A percentile compares a stretch with the other conserved stretches of the same genome.
These are phyloP conservation scores for Backusella westeae DNA, from an alignment of 192 early-diverging fungal species.

Conservation along the genomic window DNA sequence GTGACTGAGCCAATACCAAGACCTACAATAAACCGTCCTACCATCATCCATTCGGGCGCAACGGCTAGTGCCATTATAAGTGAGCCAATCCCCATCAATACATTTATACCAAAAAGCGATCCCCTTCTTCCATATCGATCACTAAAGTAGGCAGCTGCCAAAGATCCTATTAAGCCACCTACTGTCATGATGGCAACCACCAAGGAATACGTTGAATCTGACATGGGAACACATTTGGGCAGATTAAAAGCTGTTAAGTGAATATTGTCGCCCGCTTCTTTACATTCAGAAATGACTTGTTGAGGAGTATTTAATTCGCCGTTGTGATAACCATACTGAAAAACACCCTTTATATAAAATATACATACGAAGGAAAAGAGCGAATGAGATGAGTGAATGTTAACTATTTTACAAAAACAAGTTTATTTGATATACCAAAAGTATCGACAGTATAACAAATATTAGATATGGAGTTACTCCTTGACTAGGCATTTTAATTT, in stretches of 20 bases:
- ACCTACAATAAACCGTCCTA: conserved; percentile 75
- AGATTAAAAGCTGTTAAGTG: conserved; percentile 25
- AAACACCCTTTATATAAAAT: conserved; percentile 33
- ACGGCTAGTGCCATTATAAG: conserved; percentile 59
- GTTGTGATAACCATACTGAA: conserved; percentile 62
- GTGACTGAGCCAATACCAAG: conserved; percentile 73
- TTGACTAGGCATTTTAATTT: neutral
- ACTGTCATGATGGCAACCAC: conserved; percentile 59
- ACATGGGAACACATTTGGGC: conserved; percentile 71
- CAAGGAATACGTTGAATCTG: conserved; percentile 53
- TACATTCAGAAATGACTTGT: conserved; percentile 48
- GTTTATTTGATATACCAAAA: conserved; percentile 2
- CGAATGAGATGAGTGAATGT: neutral
- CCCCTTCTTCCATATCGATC: conserved; percentile 69
- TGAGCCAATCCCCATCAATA: conserved; percentile 60
- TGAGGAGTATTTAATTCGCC: conserved; percentile 61
- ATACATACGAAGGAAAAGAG: neutral
- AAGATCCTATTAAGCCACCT: conserved; percentile 76
- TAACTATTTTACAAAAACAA: neutral
- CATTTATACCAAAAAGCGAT: conserved; percentile 67
- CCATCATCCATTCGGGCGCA: conserved; percentile 42
- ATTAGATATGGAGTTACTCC: neutral
- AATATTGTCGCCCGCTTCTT: neutral
- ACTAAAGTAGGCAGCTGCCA: conserved; percentile 60
- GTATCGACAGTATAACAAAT: conserved; percentile 1